Conservation (phyloP, 257 asterid genomes). For the Forsythia viridissima region DNA sequence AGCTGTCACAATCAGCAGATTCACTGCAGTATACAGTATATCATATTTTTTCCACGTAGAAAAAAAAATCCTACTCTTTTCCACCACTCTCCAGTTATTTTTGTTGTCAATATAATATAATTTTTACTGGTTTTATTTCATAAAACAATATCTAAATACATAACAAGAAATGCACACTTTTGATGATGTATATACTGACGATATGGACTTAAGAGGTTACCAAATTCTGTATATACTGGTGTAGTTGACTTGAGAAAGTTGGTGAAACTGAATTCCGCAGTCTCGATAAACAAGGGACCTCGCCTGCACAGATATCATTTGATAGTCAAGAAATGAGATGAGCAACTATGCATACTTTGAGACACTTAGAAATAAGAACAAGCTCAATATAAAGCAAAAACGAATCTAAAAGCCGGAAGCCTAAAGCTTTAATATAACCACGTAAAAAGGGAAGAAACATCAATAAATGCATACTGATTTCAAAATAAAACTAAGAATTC, state of each 20-base stretch:
- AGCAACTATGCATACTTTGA: constrained; percentile 3
- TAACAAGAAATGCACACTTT: neutral
- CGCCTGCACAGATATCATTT: constrained; percentile 47
- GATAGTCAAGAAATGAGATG: constrained; percentile 11
- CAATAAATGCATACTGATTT: neutral
- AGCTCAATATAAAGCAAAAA: neutral
- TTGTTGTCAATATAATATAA: neutral
- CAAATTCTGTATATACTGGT: constrained; percentile 54
- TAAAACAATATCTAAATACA: neutral
- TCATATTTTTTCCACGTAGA: neutral
- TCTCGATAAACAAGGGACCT: constrained; percentile 39
- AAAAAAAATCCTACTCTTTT: neutral
- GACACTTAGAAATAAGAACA: constrained; percentile 7
- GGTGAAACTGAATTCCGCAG: constrained; percentile 36
- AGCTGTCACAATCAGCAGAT: constrained; percentile 1
- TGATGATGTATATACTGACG: no score
- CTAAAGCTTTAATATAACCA: neutral
- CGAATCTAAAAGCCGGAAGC: neutral
- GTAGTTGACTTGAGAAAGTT: constrained; percentile 52
- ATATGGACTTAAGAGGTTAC: constrained; percentile 35
- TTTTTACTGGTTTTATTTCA: neutral
- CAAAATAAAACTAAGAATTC: neutral
- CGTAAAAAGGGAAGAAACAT: neutral
- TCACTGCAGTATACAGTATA: neutral
- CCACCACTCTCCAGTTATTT: neutral